phyloP scores from a whole-genome alignment of 495 filamentous ascomycete genomes.

The Aeminium ludgeri region DNA sequence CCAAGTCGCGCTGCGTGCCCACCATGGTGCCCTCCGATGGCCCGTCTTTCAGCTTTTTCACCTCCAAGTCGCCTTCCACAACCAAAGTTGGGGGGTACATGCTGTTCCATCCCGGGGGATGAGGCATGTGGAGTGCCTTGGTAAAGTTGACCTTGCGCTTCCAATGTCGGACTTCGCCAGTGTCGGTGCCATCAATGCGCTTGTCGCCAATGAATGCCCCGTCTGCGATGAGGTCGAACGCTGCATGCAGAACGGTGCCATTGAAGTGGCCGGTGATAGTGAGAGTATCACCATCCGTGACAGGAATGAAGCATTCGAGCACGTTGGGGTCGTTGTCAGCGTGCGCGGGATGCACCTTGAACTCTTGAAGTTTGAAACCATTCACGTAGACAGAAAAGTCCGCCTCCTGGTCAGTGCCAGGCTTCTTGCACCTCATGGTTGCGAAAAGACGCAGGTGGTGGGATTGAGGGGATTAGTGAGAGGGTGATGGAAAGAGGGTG shows the following conservation, averaged over 20 bases:
- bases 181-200: slow-evolving; percentile 3
- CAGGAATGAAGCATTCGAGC: slow-evolving; percentile 6
- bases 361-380: slow-evolving; percentile 5
- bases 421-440: slow-evolving; percentile 9
- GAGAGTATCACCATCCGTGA: slow-evolving; percentile 2
- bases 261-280: slow-evolving; percentile 5
- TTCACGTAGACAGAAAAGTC: slow-evolving; percentile 5
- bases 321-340: neutral
- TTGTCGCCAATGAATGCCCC: slow-evolving; percentile 8
- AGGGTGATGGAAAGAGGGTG: neutral
- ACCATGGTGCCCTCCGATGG: neutral
- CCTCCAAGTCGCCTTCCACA: slow-evolving; percentile 6
- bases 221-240: slow-evolving; percentile 8
- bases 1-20: slow-evolving; percentile 2
- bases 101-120: neutral
- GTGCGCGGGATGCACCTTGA: neutral
- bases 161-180: slow-evolving; percentile 1
- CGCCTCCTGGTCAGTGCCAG: slow-evolving; percentile 3
- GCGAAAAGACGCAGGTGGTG: neutral
- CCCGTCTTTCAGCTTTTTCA: neutral
- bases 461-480: neutral
- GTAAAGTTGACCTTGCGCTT: slow-evolving; percentile 3
- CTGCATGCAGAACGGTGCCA: slow-evolving; percentile 4
- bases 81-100: slow-evolving; percentile 1
- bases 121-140: slow-evolving; percentile 2